Evolutionary conservation across 345 rosid genomes (phyloP).

Genomic region (Syzygium aromaticum): DNA sequence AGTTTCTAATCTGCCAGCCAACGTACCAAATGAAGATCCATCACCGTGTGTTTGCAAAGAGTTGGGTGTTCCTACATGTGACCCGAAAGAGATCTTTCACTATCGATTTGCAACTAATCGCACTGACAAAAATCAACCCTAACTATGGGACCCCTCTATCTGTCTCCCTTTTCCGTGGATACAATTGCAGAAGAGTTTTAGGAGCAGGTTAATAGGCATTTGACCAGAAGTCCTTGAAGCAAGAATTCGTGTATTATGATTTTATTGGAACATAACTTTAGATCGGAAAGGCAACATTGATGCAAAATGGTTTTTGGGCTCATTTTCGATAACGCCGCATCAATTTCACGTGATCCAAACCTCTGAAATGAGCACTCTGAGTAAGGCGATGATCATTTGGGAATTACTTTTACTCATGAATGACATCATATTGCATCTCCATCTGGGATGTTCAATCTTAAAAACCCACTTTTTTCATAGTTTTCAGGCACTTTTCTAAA

Average conservation of each 20-base stretch:
- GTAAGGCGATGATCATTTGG: background rate
- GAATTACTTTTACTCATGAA: background rate
- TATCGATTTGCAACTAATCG: background rate
- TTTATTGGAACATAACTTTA: background rate
- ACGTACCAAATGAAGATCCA: background rate
- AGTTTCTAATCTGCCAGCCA: background rate
- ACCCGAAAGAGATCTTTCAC: background rate
- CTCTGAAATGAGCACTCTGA: background rate
- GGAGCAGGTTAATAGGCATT: background rate
- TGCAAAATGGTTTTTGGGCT: background rate
- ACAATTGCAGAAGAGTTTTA: background rate
- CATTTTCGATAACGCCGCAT: background rate
- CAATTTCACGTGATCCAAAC: background rate
- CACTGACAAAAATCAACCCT: background rate
- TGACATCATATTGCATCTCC: background rate
- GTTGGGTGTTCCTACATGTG: background rate
- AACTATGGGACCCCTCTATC: background rate
- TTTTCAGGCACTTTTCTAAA: background rate
- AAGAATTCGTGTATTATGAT: background rate
- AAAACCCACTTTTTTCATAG: background rate
- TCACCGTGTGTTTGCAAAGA: background rate
- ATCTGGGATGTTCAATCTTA: background rate
- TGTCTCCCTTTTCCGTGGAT: background rate
- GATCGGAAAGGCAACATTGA: background rate
- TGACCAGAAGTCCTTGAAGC: background rate